phyloP scores from a whole-genome alignment of 768 basidiomycete genomes.

The Lepiota venenata region DNA sequence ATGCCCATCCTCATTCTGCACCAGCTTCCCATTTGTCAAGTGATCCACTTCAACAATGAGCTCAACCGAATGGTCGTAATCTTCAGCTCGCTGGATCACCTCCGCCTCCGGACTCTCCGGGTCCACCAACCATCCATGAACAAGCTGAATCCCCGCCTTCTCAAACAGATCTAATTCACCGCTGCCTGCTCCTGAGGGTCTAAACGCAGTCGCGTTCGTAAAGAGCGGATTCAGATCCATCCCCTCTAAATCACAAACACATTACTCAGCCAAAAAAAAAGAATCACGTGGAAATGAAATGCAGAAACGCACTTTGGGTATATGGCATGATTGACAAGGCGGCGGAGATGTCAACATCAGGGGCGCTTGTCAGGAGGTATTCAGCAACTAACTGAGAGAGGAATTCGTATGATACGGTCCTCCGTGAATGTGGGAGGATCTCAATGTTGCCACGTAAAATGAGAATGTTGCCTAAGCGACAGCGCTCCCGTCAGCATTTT shows the following conservation, averaged over 20 bases:
- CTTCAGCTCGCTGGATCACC: constrained; percentile 48
- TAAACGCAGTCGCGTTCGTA: constrained; percentile 63
- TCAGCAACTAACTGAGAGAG: constrained; percentile 83
- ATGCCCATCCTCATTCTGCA: constrained; percentile 34
- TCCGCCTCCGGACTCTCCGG: constrained; percentile 57
- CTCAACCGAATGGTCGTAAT: constrained; percentile 74
- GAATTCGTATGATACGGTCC: constrained; percentile 78
- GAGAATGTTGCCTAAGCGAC: constrained; percentile 75
- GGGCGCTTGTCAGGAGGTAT: constrained; percentile 61
- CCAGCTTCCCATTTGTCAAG: constrained; percentile 58
- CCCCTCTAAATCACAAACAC: constrained; percentile 52
- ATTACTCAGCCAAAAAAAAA: not conserved
- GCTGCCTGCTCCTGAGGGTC: constrained; percentile 51
- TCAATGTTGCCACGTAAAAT: constrained; percentile 80
- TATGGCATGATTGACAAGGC: constrained; percentile 75
- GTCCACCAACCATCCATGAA: constrained; percentile 90
- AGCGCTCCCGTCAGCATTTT: constrained; percentile 7
- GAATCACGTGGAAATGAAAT: not conserved
- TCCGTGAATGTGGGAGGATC: constrained; percentile 63
- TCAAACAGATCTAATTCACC: constrained; percentile 85
- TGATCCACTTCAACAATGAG: constrained; percentile 81
- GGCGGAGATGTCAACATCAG: constrained; percentile 62
- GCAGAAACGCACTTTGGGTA: constrained; percentile 60
- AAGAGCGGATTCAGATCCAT: constrained; percentile 90
- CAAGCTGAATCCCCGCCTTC: constrained; percentile 75